These are phyloP conservation scores for Nakaseomyces sp. DNA, from an alignment of 1,139 yeast genomes.

Conservation along the genomic window DNA sequence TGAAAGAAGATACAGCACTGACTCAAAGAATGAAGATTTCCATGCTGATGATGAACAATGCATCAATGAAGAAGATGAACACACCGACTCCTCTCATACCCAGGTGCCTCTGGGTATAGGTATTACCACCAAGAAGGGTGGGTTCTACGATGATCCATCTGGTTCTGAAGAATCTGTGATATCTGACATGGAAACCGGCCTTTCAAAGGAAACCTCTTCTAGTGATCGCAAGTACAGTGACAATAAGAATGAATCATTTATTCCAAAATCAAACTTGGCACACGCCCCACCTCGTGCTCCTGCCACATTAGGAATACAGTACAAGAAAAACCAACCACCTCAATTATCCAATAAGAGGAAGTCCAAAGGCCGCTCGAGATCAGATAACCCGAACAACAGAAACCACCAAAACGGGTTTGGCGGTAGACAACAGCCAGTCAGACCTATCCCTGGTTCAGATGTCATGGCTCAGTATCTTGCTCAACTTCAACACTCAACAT, in stretches of 20 bases:
- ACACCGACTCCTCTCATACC: conserved; percentile 4
- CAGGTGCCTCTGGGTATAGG: neutral
- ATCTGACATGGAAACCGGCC: conserved; percentile 5
- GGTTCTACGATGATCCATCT: conserved; percentile 10
- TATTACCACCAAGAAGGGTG: neutral
- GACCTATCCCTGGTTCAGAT: conserved; percentile 54
- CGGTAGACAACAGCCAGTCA: conserved; percentile 8
- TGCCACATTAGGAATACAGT: conserved; percentile 2
- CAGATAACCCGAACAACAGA: conserved; percentile 1
- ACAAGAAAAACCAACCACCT: neutral
- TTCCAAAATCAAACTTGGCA: conserved; percentile 2
- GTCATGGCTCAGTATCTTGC: conserved; percentile 74
- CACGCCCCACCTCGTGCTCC: conserved; percentile 8
- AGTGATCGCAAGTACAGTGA: conserved; percentile 6
- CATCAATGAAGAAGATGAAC: neutral
- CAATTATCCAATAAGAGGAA: conserved; percentile 7
- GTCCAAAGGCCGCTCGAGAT: conserved; percentile 10
- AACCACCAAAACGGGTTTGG: neutral
- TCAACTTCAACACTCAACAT: conserved; percentile 54
- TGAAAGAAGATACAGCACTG: conserved; percentile 9
- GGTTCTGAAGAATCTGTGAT: conserved; percentile 8
- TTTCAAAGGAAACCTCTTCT: conserved; percentile 5
- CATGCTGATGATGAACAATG: conserved; percentile 16
- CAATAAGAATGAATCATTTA: neutral
- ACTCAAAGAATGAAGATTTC: neutral